These are phyloP conservation scores for Fusarium sp. DNA, from an alignment of 2,329 filamentous ascomycete species.

Conservation along the genomic window DNA sequence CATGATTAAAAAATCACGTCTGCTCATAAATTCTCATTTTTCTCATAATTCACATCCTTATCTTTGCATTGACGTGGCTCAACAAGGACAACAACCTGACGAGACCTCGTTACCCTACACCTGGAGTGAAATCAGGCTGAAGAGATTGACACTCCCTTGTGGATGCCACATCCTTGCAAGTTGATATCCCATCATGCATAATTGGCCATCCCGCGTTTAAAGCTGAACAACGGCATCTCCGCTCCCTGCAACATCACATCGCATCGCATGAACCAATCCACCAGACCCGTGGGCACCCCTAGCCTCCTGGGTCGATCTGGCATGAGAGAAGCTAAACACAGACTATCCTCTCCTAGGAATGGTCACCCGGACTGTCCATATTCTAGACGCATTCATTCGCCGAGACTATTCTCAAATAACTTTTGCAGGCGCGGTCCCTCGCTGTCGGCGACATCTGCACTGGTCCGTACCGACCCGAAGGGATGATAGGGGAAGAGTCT, in stretches of 20 bases:
- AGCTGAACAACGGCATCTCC: neutral
- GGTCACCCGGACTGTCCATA: neutral
- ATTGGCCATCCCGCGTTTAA: neutral
- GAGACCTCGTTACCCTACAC: neutral
- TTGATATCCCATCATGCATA: neutral
- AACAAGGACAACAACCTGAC: neutral
- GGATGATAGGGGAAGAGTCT: conserved; percentile 45
- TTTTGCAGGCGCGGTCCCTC: conserved; percentile 39
- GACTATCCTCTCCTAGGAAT: neutral
- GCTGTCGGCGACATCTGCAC: conserved; percentile 40
- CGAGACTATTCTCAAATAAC: conserved; percentile 30
- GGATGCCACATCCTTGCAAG: neutral
- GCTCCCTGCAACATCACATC: neutral
- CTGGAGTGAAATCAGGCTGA: neutral
- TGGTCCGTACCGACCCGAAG: conserved; percentile 25
- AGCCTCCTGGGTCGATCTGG: neutral
- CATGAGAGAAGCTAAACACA: neutral
- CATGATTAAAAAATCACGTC: neutral
- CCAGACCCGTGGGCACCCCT: neutral
- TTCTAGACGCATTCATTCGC: neutral
- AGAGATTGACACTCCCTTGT: neutral
- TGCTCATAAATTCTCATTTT: neutral
- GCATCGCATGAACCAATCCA: neutral
- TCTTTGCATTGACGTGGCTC: neutral
- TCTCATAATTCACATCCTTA: neutral